Base-by-base conservation (phyloP, 768 basidiomycete genomes). In the Trametes coccinea region DNA sequence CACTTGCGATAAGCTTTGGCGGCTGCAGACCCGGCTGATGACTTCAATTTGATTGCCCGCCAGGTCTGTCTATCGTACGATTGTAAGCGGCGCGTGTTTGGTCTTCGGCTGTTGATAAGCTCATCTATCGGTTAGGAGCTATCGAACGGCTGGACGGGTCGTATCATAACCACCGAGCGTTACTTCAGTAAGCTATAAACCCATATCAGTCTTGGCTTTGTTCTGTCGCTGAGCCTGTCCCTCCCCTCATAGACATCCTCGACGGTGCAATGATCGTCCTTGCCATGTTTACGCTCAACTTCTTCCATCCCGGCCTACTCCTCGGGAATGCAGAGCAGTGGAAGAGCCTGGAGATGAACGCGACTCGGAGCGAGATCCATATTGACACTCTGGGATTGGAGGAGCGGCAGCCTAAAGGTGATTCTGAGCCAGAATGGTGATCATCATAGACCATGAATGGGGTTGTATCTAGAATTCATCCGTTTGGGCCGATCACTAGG, bases 1-100 rank as follows among this genome's bases (percentile, higher is more conserved):
- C 49, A 40, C 48, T 61, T 53, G 63, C 69, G 41, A 10, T 13
- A 14, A 16, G 64, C 68, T 4, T 29, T 53, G 29, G 46, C 49
- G 22, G 33, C 10, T 13, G 37, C 17, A 44, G 50, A 48, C 29
- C 57, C 33, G 33, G 34, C 34, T 22, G 22, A 22, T 22, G 22
- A 22, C 22, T 22, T 22, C 22, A 22, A 22, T 22, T 22, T 13
- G 14, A 7, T n/a, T 14, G 40, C 22, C 13, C 10, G 41, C 59
- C 69, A 80, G 79, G 54, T 76, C 78, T 11, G 67, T 84, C 8
- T 86, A 83, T 68, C 79, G 84, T 50, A 80, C 80, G 0, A 71
- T 80, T 45, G 65, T 66, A 22, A 34, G 65, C 16, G 17, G 29
- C 22, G 22, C 45, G 2, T 46, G 11, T 43, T 33, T 34, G 37